Percentiles rank a stretch among this genome's conserved stretches.
These are phyloP conservation scores for Decorospora gaudefroyi DNA, from an alignment of 2,329 filamentous ascomycete species.

Conservation along the genomic window DNA sequence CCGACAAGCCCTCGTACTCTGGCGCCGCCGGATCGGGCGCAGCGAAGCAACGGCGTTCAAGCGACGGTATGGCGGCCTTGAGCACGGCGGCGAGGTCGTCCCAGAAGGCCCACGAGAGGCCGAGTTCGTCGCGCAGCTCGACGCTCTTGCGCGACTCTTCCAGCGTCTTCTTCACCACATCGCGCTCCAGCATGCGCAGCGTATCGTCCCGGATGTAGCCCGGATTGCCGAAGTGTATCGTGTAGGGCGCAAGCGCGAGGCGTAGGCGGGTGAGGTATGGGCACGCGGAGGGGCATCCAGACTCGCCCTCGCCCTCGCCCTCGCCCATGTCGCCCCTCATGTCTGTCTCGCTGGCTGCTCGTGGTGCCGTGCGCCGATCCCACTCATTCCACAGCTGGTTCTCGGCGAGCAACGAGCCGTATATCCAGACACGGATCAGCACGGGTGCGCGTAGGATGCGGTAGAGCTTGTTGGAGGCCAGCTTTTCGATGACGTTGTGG, in stretches of 20 bases:
- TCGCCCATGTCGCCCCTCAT: constrained; percentile 7
- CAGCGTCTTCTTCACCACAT: constrained; percentile 62
- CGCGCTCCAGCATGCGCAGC: constrained; percentile 60
- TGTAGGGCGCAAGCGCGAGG: constrained; percentile 54
- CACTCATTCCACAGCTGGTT: constrained; percentile 29
- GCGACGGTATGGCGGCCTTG: constrained; percentile 62
- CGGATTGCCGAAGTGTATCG: constrained; percentile 63
- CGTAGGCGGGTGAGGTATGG: constrained; percentile 53
- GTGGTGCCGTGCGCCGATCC: constrained; percentile 14
- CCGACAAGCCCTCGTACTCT: constrained; percentile 63
- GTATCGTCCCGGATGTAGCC: constrained; percentile 64
- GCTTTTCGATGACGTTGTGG: constrained; percentile 26
- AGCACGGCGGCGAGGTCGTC: constrained; percentile 62
- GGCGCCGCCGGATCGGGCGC: constrained; percentile 61
- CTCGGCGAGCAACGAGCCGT: constrained; percentile 30
- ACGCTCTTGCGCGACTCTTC: constrained; percentile 62
- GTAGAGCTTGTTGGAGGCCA: constrained; percentile 32
- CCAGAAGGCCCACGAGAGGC: constrained; percentile 62
- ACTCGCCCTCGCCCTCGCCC: constrained; percentile 15
- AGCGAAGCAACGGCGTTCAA: constrained; percentile 65
- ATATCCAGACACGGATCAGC: constrained; percentile 35
- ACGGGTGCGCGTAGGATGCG: constrained; percentile 34
- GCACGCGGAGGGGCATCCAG: constrained; percentile 23
- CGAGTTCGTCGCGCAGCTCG: constrained; percentile 62
- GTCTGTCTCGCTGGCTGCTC: constrained; percentile 8